Base-by-base conservation (phyloP, 306 rosid species). In the Sphenostylis stenocarpa region DNA sequence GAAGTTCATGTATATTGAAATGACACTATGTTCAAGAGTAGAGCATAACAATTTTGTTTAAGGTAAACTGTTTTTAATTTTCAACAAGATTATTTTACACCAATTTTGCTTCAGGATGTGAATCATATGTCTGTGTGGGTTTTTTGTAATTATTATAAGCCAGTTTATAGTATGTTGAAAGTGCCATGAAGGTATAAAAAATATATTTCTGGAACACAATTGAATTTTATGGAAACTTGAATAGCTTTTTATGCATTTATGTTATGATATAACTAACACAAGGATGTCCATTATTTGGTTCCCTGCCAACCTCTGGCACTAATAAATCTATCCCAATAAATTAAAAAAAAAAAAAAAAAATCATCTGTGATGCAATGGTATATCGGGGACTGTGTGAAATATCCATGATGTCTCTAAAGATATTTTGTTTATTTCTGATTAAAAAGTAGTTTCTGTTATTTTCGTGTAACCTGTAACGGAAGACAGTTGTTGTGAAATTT, bases 181-280 rank as follows among this genome's bases (percentile, higher is more conserved):
- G 63, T 29, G 23, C 39, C 48, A 49, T 6, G 56, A 65, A 21
- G 52, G 38, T 38, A 51, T 55, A 43, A 16, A 49, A 64, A 63
- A 17, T 14, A 14, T 24, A 14, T 79, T 63, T 65, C 44, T 53
- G 51, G 58, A 69, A 48, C 7, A 67, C 15, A 60, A n/a, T 57
- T 60, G 21, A 24, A 33, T 79, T 51, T 38, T 49, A 72, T 51
- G 73, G 73, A 65, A 72, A 23, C 75, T 64, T 72, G 41, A 61
- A 79, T 38, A 7, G 0, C 19, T 3, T 45, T 29, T 73, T 20
- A 45, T 44, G 70, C 84, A 73, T 53, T 65, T 65, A 55, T 73
- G 24, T 43, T 66, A 17, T 72, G 67, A 39, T 7, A 0, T 19
- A 62, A 62, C 47, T 14, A 60, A 33, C 65, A 34, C 70, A 20